These are phyloP conservation scores for Spongospora subterranea DNA, from an alignment of 208 protist species.

Conservation along the genomic window DNA sequence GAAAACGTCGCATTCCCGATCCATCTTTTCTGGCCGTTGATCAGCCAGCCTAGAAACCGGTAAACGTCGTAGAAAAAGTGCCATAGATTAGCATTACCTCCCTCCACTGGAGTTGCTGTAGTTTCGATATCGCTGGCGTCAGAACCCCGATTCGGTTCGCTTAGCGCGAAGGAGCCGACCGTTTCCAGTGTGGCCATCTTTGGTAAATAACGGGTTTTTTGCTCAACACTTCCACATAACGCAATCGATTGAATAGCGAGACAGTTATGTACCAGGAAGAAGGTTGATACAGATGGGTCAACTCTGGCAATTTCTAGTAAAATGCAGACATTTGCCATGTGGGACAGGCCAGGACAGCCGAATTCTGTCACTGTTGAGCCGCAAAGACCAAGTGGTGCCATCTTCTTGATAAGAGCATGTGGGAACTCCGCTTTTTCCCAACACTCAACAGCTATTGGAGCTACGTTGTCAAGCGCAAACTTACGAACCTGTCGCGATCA, in stretches of 20 bases:
- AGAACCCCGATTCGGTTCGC: slow-evolving; percentile 30
- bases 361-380: slow-evolving; percentile 35
- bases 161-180: slow-evolving; percentile 42
- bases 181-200: not conserved
- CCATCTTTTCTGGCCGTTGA: slow-evolving; percentile 28
- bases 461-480: not conserved
- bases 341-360: slow-evolving; percentile 1
- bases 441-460: not conserved
- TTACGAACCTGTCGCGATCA: not conserved
- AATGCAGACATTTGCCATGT: slow-evolving; percentile 47
- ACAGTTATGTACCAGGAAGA: slow-evolving; percentile 56
- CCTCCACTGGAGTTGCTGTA: slow-evolving; percentile 7
- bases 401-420: not conserved
- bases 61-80: not conserved
- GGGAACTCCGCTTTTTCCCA: slow-evolving; percentile 47
- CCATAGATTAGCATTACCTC: not conserved
- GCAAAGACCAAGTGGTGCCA: slow-evolving; percentile 25
- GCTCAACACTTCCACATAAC: not conserved
- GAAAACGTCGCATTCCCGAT: slow-evolving; percentile 30
- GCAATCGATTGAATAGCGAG: slow-evolving; percentile 46
- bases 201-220: slow-evolving; percentile 11
- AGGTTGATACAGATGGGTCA: slow-evolving; percentile 17
- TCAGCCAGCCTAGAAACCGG: not conserved
- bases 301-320: slow-evolving; percentile 10
- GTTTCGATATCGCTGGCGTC: slow-evolving; percentile 21